Base-by-base conservation (phyloP, 2,329 filamentous ascomycete genomes). In the Colletotrichum ledebouriae region DNA sequence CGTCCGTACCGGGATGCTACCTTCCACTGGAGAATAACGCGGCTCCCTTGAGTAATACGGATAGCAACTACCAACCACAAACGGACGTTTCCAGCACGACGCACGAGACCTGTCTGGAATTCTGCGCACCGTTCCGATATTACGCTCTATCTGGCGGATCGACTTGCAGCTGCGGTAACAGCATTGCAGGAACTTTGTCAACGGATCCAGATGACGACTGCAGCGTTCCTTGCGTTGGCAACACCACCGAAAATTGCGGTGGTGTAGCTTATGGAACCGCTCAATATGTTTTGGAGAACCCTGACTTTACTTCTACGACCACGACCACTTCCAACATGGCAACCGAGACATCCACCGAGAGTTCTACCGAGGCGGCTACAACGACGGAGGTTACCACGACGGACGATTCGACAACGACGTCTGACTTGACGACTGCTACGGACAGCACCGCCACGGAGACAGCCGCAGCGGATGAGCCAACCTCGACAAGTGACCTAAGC, bases 391-490 rank as follows among this genome's bases (percentile, higher is more conserved):
- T 29, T 7, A 56, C 52, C 15, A 42, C 52, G 0, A 56, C 34
- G 6, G 37, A 37, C 2, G 52, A 56, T 12, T 13, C 52, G 10
- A 25, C 52, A 12, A 56, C 52, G 2, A 39, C 34, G 2, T 20
- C 15, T 10, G 52, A 56, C 9, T 33, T 15, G 17, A 52, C 49
- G 11, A 52, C 49, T 3, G 34, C 49, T 4, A 33, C 22, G 11
- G 25, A 34, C 4, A 33, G 22, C 13, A 52, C 13, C 10, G n/a
- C 49, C 11, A 52, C 49, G 22, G 49, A 52, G 13, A 33, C 25
- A n/a, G 42, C 37, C n/a, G 17, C 53, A 13, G 29, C 34, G 34
- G 53, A 56, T 56, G 49, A 52, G 29, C 22, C 47, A 17, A 33
- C 49, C 33, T 17, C 25, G 1, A 52, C 25, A 10, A 37, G 2